phyloP scores from a whole-genome alignment of 192 early-diverging fungal species.

The Oehlia diaphana region DNA sequence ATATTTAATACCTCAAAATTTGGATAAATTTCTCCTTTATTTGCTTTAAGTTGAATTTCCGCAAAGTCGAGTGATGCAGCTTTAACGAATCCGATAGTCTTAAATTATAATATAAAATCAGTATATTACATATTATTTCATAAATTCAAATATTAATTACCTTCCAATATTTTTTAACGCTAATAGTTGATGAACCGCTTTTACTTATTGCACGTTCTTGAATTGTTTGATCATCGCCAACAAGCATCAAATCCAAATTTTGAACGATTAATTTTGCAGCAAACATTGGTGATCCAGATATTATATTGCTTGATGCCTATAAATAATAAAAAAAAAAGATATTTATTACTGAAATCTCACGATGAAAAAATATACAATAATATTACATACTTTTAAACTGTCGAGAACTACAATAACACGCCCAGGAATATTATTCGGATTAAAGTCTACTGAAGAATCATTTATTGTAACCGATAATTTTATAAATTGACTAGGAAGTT shows the following conservation, averaged over 20 bases:
- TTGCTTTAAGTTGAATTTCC: slow-evolving; percentile 36
- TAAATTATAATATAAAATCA: slow-evolving; percentile 29
- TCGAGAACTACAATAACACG: slow-evolving; percentile 55
- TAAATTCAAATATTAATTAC: slow-evolving; percentile 10
- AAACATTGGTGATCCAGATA: slow-evolving; percentile 62
- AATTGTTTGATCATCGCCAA: slow-evolving; percentile 45
- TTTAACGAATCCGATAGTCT: slow-evolving; percentile 39
- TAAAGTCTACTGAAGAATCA: slow-evolving; percentile 63
- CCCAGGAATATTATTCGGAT: slow-evolving; percentile 51
- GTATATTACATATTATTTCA: neutral
- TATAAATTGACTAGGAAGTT: slow-evolving; percentile 54
- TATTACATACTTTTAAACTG: slow-evolving; percentile 54
- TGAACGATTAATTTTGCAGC: slow-evolving; percentile 51
- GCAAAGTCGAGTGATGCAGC: slow-evolving; percentile 36
- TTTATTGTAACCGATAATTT: slow-evolving; percentile 57
- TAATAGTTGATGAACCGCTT: neutral
- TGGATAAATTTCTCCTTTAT: slow-evolving; percentile 37
- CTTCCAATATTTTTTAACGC: slow-evolving; percentile 26
- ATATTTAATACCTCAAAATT: slow-evolving; percentile 30
- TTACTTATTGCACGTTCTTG: slow-evolving; percentile 11
- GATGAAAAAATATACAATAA: neutral
- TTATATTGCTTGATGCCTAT: slow-evolving; percentile 56
- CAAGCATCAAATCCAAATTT: slow-evolving; percentile 50
- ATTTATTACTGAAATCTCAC: neutral
- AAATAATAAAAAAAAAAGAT: neutral